These are phyloP conservation scores for Penicillium psychrosexuale DNA, from an alignment of 2,329 filamentous ascomycete genomes.

Conservation along the genomic window DNA sequence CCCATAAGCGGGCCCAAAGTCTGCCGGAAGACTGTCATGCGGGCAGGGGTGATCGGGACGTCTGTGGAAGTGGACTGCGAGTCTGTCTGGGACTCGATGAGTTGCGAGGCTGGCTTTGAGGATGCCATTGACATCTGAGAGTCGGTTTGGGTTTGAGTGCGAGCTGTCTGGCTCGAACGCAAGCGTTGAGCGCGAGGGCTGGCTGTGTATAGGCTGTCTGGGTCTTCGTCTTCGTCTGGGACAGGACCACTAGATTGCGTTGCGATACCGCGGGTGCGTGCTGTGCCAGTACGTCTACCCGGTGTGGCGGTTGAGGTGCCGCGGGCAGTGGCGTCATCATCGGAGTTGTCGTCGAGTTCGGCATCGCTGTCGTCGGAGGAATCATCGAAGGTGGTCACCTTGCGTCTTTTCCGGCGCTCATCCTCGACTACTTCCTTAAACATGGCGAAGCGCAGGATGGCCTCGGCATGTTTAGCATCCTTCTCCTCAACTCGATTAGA, in stretches of 20 bases:
- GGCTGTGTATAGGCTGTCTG: conserved; percentile 54
- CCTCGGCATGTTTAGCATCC: conserved; percentile 83
- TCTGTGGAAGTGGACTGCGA: conserved; percentile 38
- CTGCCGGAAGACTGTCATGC: conserved; percentile 72
- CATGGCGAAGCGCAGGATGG: conserved; percentile 86
- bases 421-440: conserved; percentile 89
- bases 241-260: conserved; percentile 44
- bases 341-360: conserved; percentile 35
- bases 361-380: conserved; percentile 50
- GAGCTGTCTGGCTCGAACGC: conserved; percentile 40
- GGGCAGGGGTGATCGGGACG: conserved; percentile 48
- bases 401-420: conserved; percentile 78
- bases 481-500: conserved; percentile 85
- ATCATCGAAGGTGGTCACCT: conserved; percentile 66
- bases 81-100: conserved; percentile 53
- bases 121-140: conserved; percentile 71
- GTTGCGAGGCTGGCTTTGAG: conserved; percentile 72
- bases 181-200: conserved; percentile 46
- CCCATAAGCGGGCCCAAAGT: conserved; percentile 80
- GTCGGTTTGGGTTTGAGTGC: conserved; percentile 42
- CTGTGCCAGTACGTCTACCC: conserved; percentile 26
- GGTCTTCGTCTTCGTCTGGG: conserved; percentile 46
- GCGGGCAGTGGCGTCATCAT: conserved; percentile 23
- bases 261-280: conserved; percentile 36
- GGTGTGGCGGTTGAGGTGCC: conserved; percentile 30